phyloP scores from a whole-genome alignment of 2,329 filamentous ascomycete species.

The Alternaria hordeiaustralica region DNA sequence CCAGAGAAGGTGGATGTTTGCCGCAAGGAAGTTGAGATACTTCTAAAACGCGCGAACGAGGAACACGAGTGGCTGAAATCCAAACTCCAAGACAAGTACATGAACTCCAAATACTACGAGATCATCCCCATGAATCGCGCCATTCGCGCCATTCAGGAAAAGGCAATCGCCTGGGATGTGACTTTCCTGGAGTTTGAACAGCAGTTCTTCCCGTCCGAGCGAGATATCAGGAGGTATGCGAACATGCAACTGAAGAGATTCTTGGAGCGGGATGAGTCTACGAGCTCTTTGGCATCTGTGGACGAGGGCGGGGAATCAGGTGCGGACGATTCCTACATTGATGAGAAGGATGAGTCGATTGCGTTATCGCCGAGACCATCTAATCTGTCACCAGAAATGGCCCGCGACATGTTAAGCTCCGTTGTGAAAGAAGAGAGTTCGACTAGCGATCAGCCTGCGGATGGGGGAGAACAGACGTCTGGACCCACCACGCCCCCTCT shows the following conservation, averaged over 20 bases:
- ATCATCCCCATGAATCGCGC: constrained; percentile 91
- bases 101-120: constrained; percentile 94
- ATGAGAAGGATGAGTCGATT: constrained; percentile 40
- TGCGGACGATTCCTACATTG: constrained; percentile 36
- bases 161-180: constrained; percentile 90
- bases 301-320: constrained; percentile 67
- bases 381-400: constrained; percentile 65
- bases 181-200: constrained; percentile 89
- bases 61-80: constrained; percentile 77
- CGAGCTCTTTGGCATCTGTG: constrained; percentile 72
- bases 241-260: constrained; percentile 95
- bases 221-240: constrained; percentile 90
- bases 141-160: constrained; percentile 88
- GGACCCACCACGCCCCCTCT: constrained; percentile 17
- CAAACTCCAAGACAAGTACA: constrained; percentile 87
- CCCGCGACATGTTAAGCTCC: constrained; percentile 68
- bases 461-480: constrained; percentile 8
- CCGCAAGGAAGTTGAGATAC: constrained; percentile 77
- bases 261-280: constrained; percentile 81
- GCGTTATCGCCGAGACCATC: constrained; percentile 45
- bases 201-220: constrained; percentile 92
- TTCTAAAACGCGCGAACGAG: constrained; percentile 81
- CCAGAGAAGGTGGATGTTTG: constrained; percentile 86
- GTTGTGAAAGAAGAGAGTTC: constrained; percentile 68
- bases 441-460: constrained; percentile 22